Conservation (phyloP, 2,329 filamentous ascomycete genomes). For the Diaporthe batatas region DNA sequence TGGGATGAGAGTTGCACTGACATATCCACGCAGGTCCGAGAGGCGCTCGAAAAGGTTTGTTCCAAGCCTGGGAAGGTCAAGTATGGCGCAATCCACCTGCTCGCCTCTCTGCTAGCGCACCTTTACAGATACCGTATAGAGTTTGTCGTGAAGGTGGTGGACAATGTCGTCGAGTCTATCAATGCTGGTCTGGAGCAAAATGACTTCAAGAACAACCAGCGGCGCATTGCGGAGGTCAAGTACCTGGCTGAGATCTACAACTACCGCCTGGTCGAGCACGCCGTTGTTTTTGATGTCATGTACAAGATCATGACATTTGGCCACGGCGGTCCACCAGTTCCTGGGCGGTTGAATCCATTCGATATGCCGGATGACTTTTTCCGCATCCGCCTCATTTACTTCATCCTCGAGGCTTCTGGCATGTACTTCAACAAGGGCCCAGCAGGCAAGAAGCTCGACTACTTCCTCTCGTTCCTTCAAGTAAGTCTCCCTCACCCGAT, state of each 20-base stretch:
- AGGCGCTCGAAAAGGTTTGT: slow-evolving; percentile 84
- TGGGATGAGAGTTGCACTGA: neutral
- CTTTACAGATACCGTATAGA: slow-evolving; percentile 92
- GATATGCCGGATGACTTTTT: slow-evolving; percentile 97
- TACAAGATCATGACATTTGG: slow-evolving; percentile 96
- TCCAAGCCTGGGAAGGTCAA: slow-evolving; percentile 97
- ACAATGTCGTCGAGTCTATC: slow-evolving; percentile 90
- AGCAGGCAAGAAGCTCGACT: slow-evolving; percentile 97
- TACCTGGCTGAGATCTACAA: slow-evolving; percentile 98
- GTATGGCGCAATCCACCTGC: slow-evolving; percentile 94
- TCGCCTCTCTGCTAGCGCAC: slow-evolving; percentile 89
- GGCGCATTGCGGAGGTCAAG: slow-evolving; percentile 93
- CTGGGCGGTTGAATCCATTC: slow-evolving; percentile 80
- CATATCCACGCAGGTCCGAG: slow-evolving; percentile 60
- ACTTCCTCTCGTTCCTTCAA: slow-evolving; percentile 96
- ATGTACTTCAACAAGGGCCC: slow-evolving; percentile 95
- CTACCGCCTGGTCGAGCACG: slow-evolving; percentile 95
- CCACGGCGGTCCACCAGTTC: slow-evolving; percentile 85
- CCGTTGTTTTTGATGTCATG: slow-evolving; percentile 93
- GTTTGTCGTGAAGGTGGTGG: slow-evolving; percentile 92
- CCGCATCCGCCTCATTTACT: slow-evolving; percentile 90
- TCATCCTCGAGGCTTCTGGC: slow-evolving; percentile 92
- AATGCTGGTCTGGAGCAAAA: slow-evolving; percentile 92
- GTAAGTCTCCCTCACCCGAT: slow-evolving; percentile 53
- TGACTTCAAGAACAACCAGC: slow-evolving; percentile 97